Base-by-base conservation (phyloP, 805 yeast genomes). In the Candida sanyiensis region DNA sequence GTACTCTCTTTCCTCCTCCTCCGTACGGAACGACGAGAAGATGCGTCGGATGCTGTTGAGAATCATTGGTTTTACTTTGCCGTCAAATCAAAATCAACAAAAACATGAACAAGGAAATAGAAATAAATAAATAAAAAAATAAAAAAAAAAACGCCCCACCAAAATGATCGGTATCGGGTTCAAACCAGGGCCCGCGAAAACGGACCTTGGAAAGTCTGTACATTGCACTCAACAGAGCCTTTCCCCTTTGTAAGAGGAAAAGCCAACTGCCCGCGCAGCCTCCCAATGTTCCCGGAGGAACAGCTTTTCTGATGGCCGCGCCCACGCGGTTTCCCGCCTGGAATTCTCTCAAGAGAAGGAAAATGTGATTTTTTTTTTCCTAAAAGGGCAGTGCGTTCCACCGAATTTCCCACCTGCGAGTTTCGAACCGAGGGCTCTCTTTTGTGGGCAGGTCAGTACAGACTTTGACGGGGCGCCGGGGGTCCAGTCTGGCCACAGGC, bases 21-120 rank as follows among this genome's bases (percentile, higher is more conserved):
- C 95, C 3, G 93, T 75, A 15, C 96, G 63, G 53, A 86, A 85
- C 5, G 93, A 81, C 17, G 88, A 78, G 55, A 86, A 86, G 30
- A 86, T 80, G 41, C 85, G 66, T 34, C 95, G 63, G 30, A 87
- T 73, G 52, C 87, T 85, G 31, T 84, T 87, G 31, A 86, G 64
- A 49, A 80, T 77, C 80, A 67, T 75, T 36, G 54, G n/a, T 4
- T 6, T 9, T 3, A 19, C 11, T 15, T 15, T 5, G 16, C 28
- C 10, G 22, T 15, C 17, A n/a, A n/a, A n/a, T n/a, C n/a, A n/a
- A n/a, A n/a, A n/a, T n/a, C n/a, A n/a, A n/a, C n/a, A n/a, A n/a
- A n/a, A n/a, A n/a, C n/a, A n/a, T n/a, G n/a, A n/a, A n/a, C n/a
- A n/a, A n/a, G 17, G 6, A 18, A 16, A n/a, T 4, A 27, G 7